These are phyloP conservation scores for Salix exigua DNA, from an alignment of 345 rosid species.

Conservation along the genomic window DNA sequence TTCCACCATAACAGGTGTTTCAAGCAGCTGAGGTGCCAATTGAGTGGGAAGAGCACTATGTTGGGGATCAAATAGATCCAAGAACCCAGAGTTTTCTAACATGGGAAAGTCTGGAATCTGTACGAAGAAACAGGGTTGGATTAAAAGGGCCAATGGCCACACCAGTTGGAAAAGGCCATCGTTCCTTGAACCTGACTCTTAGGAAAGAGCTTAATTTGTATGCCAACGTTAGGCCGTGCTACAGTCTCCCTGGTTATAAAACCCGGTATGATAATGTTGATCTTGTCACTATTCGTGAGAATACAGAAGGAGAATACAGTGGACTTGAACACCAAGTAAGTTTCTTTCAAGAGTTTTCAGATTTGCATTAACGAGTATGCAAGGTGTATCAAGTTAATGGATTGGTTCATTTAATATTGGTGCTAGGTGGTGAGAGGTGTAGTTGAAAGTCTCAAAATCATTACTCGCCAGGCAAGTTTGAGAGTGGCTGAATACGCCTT, in stretches of 20 bases:
- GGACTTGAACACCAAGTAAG: conserved; percentile 98
- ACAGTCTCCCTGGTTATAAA: conserved; percentile 95
- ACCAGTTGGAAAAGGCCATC: conserved; percentile 98
- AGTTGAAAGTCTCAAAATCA: conserved; percentile 95
- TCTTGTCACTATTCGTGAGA: conserved; percentile 93
- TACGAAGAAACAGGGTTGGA: conserved; percentile 74
- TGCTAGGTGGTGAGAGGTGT: conserved; percentile 96
- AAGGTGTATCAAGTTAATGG: neutral
- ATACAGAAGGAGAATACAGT: conserved; percentile 98
- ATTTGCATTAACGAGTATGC: neutral
- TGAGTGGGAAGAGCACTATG: conserved; percentile 95
- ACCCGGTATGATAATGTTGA: conserved; percentile 88
- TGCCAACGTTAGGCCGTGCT: conserved; percentile 98
- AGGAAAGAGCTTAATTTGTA: conserved; percentile 95
- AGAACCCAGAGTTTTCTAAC: conserved; percentile 95
- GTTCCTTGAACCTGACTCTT: conserved; percentile 86
- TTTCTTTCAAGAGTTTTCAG: conserved; percentile 6
- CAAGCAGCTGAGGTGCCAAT: conserved; percentile 81
- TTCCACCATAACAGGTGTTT: conserved; percentile 44
- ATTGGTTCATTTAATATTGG: conserved; percentile 6
- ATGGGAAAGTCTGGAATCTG: conserved; percentile 98
- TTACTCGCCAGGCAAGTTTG: conserved; percentile 94
- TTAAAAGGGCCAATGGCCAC: conserved; percentile 99
- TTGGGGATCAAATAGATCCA: conserved; percentile 77
- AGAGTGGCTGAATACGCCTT: conserved; percentile 99